These are phyloP conservation scores for Mortierella sp. DNA, from an alignment of 371 early-diverging fungal genomes.

Conservation along the genomic window DNA sequence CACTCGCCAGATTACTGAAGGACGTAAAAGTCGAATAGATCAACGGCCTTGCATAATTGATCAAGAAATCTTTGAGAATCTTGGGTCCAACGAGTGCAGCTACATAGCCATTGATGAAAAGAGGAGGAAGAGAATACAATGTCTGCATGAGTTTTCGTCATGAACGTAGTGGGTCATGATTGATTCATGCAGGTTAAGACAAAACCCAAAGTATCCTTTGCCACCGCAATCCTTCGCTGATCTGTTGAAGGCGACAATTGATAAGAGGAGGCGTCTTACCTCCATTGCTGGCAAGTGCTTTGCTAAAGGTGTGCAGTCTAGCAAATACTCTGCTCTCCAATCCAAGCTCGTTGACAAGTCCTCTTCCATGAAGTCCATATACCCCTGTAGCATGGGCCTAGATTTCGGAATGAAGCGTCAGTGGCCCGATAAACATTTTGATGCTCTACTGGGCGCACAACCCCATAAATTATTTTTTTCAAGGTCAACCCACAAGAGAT, in stretches of 20 bases:
- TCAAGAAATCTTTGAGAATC: conserved; percentile 70
- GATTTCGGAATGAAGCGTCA: conserved; percentile 2
- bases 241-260: too few species aligned
- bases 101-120: conserved; percentile 23
- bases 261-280: too few species aligned
- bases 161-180: too few species aligned
- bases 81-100: conserved; percentile 78
- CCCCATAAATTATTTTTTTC: conserved; percentile 29
- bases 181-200: too few species aligned
- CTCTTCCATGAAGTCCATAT: conserved; percentile 74
- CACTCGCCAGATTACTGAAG: conserved; percentile 62
- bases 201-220: too few species aligned
- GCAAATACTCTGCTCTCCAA: conserved; percentile 76
- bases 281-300: conserved; percentile 84
- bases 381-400: conserved; percentile 89
- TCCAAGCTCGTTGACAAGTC: conserved; percentile 71
- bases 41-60: conserved; percentile 86
- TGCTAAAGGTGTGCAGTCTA: conserved; percentile 86
- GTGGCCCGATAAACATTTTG: conserved; percentile 16
- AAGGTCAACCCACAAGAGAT: background rate
- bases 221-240: too few species aligned
- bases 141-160: too few species aligned
- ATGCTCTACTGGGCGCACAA: background rate
- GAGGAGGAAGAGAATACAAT: background rate
- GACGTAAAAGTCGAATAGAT: conserved; percentile 87